Evolutionary conservation across 345 rosid species (phyloP), one percentile per base, ranked within the genome.

Genomic region (Pistacia integerrima): DNA sequence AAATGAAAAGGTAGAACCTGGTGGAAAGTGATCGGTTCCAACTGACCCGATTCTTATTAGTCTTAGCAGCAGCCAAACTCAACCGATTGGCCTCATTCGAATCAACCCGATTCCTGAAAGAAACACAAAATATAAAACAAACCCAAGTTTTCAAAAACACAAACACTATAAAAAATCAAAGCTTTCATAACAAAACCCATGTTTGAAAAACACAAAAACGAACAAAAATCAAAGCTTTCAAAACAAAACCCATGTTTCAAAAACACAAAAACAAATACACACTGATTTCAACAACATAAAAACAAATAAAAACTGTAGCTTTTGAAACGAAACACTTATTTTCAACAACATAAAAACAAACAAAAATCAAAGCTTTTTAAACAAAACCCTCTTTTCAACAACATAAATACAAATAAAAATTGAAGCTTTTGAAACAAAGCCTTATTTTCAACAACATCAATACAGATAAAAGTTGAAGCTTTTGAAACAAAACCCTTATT

Each of bases 21-120:
- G 89, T 91, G 72, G 99, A 96, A 75, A 96, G 97, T 1, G 97
- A 85, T 59, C 97, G 94, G 81, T 91, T 85, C 99, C 98, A 92
- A 85, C 98, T 96, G 78, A 87, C 69, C 74, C 98, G 41, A 14
- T 61, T 86, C 90, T 89, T 88, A 0, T 64, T 77, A 12, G 46
- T 86, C 1, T 66, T 76, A 52, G 52, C 77, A 61, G 83, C 87
- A 54, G 77, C 91, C 2, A 86, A 83, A 83, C 90, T 87, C 74
- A 89, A 76, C 20, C 94, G 90, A 82, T 69, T 67, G 17, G 68
- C 83, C 64, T 80, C 64, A 63, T 20, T 63, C 14, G 80, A 69
- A 55, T 76, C 78, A 7, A 56, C 71, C 51, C 80, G 75, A 46
- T 76, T 73, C 64, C 85, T 87, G 36, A 38, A n/a, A 10, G 25